These are phyloP conservation scores for Ustanciosporium gigantosporum DNA, from an alignment of 1,284 basidiomycete genomes.

Conservation along the genomic window DNA sequence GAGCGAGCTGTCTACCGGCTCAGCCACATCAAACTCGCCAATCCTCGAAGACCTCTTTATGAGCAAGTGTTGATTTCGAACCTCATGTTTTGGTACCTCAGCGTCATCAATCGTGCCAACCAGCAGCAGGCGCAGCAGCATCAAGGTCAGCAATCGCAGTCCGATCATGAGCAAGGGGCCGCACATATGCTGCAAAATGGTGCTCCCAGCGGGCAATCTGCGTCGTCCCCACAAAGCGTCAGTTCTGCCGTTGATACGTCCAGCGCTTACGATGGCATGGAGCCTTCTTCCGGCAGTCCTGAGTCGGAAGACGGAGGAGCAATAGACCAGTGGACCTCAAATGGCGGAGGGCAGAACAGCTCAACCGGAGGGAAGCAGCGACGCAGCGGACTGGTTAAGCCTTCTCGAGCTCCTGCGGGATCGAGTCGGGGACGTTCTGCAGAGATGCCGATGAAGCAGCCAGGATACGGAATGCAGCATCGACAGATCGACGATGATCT, in stretches of 20 bases:
- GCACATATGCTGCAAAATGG: no score
- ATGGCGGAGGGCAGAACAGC: conserved; percentile 3
- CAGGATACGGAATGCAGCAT: conserved; percentile 90
- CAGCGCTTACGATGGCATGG: conserved; percentile 29
- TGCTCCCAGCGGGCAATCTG: no score
- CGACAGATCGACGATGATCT: conserved; percentile 83
- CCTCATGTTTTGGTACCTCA: conserved; percentile 99
- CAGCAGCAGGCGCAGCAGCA: conserved; percentile 62
- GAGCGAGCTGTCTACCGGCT: conserved; percentile 95
- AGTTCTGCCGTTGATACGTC: conserved; percentile 9
- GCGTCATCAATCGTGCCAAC: conserved; percentile 81
- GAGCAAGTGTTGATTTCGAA: conserved; percentile 99
- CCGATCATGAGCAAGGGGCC: neutral
- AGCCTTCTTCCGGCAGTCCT: conserved; percentile 9
- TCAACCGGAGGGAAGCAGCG: conserved; percentile 17
- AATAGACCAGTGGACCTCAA: conserved; percentile 13
- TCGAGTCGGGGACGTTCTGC: conserved; percentile 66
- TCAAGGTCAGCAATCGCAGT: conserved; percentile 25
- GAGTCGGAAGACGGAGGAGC: conserved; percentile 14
- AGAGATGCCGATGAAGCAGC: conserved; percentile 82
- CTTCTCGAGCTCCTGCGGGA: conserved; percentile 50
- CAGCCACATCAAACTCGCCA: conserved; percentile 97
- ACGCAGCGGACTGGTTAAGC: conserved; percentile 38
- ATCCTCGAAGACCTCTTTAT: conserved; percentile 90
- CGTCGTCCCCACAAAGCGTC: no score